Base-by-base conservation (phyloP, 2,329 filamentous ascomycete species). In the Beauveria sp. region DNA sequence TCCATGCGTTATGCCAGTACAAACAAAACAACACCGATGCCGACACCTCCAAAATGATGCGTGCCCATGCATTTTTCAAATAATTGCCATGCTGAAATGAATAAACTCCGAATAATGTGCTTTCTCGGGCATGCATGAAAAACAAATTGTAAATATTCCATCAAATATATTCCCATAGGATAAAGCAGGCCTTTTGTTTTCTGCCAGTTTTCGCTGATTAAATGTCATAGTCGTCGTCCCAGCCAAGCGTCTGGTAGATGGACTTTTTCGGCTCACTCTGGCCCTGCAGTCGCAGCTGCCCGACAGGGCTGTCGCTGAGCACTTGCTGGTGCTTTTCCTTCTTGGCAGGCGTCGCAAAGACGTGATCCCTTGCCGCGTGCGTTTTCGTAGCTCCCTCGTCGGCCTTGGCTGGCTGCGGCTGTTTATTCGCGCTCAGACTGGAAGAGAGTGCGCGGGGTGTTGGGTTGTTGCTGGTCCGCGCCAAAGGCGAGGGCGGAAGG, bases 171-270 rank as follows among this genome's bases (percentile, higher is more conserved):
- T 57, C 43, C 43, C 8, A 12, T 22, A 61, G 52, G 30, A 53
- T 24, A 51, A 57, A 20, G 58, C 57, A 53, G 24, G 10, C 7
- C 24, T 22, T 24, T 22, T 10, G 10, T 16, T 16, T 40, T 48
- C 5, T 43, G 28, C 46, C 41, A 47, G 16, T 44, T 58, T 61
- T 74, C 71, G 71, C 75, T 59, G 63, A 73, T 70, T 76, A 69
- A 69, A 78, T 75, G 68, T 84, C 79, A 68, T 78, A 73, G 63
- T 84, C 81, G 62, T 84, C 77, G 67, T 84, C 81, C 83, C 83
- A 86, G 51, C 83, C 83, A 47, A 85, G 69, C 64, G 73, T 74
- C 66, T 82, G 75, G 65, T 81, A 86, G 56, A 85, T 80, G 12
- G 79, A 80, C 64, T 72, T 63, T 40, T 70, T 69, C 62, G 68